Percentiles rank a stretch among this genome's conserved stretches.
Evolutionary conservation across 768 basidiomycete species (phyloP).

Genomic region (Mycena galopus): DNA sequence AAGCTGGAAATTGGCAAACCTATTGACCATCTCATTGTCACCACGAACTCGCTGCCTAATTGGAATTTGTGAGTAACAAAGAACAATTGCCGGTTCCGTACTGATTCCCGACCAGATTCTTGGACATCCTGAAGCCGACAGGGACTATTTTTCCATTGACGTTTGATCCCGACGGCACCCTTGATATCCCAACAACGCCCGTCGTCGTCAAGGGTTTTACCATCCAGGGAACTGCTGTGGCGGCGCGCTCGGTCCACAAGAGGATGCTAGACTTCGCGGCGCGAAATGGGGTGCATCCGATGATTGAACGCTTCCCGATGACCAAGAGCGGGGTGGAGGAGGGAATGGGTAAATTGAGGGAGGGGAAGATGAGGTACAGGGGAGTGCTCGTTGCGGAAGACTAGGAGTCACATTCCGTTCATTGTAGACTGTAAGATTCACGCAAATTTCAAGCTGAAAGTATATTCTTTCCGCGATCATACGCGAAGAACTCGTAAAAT

Average conservation of each 20-base stretch:
- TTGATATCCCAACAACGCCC: constrained; percentile 14
- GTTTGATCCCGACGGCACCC: neutral
- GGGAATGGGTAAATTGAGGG: constrained; percentile 30
- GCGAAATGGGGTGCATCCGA: constrained; percentile 42
- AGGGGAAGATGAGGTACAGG: constrained; percentile 32
- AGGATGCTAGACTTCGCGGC: constrained; percentile 53
- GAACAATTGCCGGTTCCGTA: neutral
- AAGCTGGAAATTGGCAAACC: constrained; percentile 41
- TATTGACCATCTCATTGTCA: constrained; percentile 50
- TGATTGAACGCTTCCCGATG: constrained; percentile 51
- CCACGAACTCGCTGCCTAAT: constrained; percentile 36
- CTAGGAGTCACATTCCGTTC: too few species aligned
- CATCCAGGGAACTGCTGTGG: constrained; percentile 12
- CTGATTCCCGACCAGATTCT: neutral
- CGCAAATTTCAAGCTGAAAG: too few species aligned
- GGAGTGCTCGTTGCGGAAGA: constrained; percentile 12
- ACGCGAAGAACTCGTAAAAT: too few species aligned
- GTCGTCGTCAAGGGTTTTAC: neutral
- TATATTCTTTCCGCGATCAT: too few species aligned
- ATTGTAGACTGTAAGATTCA: too few species aligned
- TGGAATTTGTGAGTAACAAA: constrained; percentile 28
- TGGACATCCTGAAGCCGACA: constrained; percentile 15
- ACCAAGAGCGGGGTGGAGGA: constrained; percentile 41
- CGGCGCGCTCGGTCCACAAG: constrained; percentile 22
- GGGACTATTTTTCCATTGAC: constrained; percentile 27